These are phyloP conservation scores for Globisporangium recalcitrans DNA, from an alignment of 352 stramenopile species.

Conservation along the genomic window DNA sequence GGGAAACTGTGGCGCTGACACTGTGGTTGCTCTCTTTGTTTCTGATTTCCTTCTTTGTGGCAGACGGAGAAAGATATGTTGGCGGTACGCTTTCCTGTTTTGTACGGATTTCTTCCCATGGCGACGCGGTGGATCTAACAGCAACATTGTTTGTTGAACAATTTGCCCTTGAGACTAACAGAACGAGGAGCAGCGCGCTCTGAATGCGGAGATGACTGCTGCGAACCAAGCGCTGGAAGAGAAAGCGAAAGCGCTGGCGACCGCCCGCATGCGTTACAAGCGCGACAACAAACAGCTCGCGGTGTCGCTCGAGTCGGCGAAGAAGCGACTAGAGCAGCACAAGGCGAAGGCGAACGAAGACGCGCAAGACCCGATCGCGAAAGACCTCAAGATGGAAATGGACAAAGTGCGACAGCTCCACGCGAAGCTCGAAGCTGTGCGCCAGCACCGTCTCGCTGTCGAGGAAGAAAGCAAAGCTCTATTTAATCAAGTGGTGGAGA, in stretches of 20 bases:
- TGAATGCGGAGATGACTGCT: constrained; percentile 79
- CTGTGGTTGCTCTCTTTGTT: neutral
- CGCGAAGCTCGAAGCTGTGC: constrained; percentile 79
- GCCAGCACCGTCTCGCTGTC: constrained; percentile 78
- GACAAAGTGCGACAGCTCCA: constrained; percentile 81
- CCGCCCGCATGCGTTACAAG: constrained; percentile 87
- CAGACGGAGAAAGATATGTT: constrained; percentile 88
- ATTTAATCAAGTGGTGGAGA: constrained; percentile 87
- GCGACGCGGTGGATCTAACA: neutral
- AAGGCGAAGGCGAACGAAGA: constrained; percentile 71
- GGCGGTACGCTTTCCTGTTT: constrained; percentile 36
- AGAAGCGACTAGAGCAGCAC: constrained; percentile 78
- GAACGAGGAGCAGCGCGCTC: constrained; percentile 84
- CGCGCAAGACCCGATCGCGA: constrained; percentile 67
- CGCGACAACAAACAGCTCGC: constrained; percentile 82
- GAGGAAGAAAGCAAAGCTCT: constrained; percentile 88
- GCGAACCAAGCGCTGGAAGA: constrained; percentile 84
- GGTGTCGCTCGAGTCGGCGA: constrained; percentile 68
- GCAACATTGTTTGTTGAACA: neutral
- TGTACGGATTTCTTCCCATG: neutral
- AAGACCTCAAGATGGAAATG: constrained; percentile 82
- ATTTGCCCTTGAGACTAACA: constrained; percentile 13
- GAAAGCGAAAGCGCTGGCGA: constrained; percentile 82
- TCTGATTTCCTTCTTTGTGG: constrained; percentile 26
- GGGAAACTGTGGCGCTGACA: neutral